Conservation (phyloP, 257 asterid species). For the Capsicum rhomboideum region DNA sequence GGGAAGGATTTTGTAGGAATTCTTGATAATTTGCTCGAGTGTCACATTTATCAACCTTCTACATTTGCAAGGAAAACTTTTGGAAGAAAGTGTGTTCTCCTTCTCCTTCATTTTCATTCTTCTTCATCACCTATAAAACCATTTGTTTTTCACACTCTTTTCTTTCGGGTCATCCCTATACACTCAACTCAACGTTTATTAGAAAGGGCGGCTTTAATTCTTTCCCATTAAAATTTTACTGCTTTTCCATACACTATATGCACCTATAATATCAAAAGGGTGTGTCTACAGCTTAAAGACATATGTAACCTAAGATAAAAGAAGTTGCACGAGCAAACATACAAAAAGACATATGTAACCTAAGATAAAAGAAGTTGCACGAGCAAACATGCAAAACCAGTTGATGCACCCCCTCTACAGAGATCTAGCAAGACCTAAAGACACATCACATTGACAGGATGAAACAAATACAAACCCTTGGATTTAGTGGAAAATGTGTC, state of each 20-base stretch:
- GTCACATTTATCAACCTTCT: background rate
- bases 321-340: background rate
- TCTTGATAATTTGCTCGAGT: background rate
- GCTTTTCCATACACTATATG: background rate
- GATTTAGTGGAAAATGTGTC: constrained; percentile 60
- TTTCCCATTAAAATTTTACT: background rate
- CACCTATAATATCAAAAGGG: background rate
- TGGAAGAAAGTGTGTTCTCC: background rate
- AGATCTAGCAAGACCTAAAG: background rate
- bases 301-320: background rate
- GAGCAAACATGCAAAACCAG: background rate
- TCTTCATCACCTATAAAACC: background rate
- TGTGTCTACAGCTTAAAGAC: background rate
- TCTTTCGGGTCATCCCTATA: background rate
- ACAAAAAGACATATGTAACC: background rate
- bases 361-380: background rate
- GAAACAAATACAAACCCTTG: constrained; percentile 44
- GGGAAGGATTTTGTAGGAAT: background rate
- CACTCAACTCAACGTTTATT: background rate
- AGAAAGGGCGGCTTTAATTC: background rate
- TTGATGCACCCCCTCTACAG: background rate
- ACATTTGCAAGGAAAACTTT: background rate
- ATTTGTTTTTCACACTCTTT: background rate
- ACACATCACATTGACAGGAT: background rate
- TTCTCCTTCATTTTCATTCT: background rate